A percentile compares a stretch with the other conserved stretches of the same genome.
phyloP scores from a whole-genome alignment of 2,329 filamentous ascomycete genomes.

The Mollisiaceae sp. region DNA sequence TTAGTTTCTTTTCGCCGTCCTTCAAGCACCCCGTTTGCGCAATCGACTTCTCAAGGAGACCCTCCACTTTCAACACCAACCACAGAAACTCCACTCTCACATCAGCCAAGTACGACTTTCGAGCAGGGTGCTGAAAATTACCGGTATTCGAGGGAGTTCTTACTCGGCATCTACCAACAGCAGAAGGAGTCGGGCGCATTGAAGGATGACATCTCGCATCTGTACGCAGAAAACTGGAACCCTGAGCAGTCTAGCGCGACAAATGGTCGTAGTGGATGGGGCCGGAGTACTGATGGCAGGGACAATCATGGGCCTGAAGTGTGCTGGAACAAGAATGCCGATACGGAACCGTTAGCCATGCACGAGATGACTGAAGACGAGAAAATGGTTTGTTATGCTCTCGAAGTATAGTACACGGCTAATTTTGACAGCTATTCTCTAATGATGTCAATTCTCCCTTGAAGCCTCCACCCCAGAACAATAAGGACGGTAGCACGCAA shows the following conservation, averaged over 20 bases:
- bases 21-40: slow-evolving; percentile 60
- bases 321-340: slow-evolving; percentile 83
- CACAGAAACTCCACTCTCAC: slow-evolving; percentile 30
- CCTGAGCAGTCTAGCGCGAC: slow-evolving; percentile 71
- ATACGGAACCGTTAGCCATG: slow-evolving; percentile 72
- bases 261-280: slow-evolving; percentile 69
- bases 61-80: slow-evolving; percentile 29
- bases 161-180: slow-evolving; percentile 74
- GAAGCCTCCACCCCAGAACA: slow-evolving; percentile 77
- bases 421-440: slow-evolving; percentile 69
- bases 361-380: slow-evolving; percentile 70
- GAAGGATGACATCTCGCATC: slow-evolving; percentile 64
- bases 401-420: slow-evolving; percentile 23
- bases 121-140: slow-evolving; percentile 45
- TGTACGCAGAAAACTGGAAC: slow-evolving; percentile 81
- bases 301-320: slow-evolving; percentile 84
- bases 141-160: slow-evolving; percentile 53
- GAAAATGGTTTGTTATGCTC: slow-evolving; percentile 56
- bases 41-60: slow-evolving; percentile 38
- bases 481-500: slow-evolving; percentile 62
- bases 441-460: slow-evolving; percentile 92
- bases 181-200: slow-evolving; percentile 55
- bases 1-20: slow-evolving; percentile 69
- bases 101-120: slow-evolving; percentile 41
- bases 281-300: slow-evolving; percentile 76